phyloP scores from a whole-genome alignment of 305 asterid species.

The Euphrasia arctica region DNA sequence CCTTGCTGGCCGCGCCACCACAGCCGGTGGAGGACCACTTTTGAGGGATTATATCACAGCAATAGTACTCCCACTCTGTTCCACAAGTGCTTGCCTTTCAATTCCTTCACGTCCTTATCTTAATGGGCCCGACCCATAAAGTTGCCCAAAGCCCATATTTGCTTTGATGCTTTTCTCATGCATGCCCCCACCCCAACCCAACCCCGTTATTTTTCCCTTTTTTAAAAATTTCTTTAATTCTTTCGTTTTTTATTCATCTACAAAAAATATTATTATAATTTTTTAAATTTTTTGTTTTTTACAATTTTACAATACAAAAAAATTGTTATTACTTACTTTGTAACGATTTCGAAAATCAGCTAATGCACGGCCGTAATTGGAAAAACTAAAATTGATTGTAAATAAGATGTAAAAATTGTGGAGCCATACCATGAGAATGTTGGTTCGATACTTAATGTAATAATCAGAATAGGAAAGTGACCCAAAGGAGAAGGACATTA shows the following conservation, averaged over 20 bases:
- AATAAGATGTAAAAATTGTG: slow-evolving; percentile 30
- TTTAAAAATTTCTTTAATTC: not conserved
- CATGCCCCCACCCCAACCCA: not conserved
- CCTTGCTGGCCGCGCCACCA: slow-evolving; percentile 64
- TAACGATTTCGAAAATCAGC: no score
- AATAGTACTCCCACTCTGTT: slow-evolving; percentile 26
- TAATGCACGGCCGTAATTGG: no score
- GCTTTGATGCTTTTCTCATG: slow-evolving; percentile 28
- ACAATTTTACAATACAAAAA: no score
- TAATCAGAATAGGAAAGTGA: slow-evolving; percentile 65
- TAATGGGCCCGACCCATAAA: slow-evolving; percentile 39
- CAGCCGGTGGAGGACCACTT: slow-evolving; percentile 57
- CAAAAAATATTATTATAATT: no score
- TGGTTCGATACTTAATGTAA: slow-evolving; percentile 61
- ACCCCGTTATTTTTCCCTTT: not conserved
- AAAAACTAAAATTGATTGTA: not conserved
- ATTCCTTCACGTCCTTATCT: slow-evolving; percentile 51
- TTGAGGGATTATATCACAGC: slow-evolving; percentile 19
- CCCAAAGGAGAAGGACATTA: slow-evolving; percentile 59
- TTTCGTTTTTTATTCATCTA: not conserved
- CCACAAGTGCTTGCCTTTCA: slow-evolving; percentile 42
- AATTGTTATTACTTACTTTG: no score
- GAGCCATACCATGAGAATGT: slow-evolving; percentile 76
- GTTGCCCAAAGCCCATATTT: slow-evolving; percentile 39
- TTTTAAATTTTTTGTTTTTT: no score